Percentiles rank a stretch among this genome's conserved stretches.
These are phyloP conservation scores for Eucalyptus melliodora DNA, from an alignment of 345 rosid species.

Conservation along the genomic window DNA sequence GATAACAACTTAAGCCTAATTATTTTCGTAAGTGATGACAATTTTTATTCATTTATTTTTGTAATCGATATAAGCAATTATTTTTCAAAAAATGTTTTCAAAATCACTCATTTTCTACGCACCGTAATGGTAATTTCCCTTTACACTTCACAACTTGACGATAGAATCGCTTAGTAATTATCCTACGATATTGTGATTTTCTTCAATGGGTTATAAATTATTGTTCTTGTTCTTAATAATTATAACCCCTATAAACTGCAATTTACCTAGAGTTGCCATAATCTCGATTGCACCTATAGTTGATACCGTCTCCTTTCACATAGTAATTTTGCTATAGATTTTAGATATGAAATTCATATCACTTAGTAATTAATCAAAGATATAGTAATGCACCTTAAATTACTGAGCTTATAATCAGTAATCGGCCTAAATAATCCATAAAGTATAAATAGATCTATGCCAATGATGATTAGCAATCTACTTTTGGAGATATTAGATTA, in stretches of 20 bases:
- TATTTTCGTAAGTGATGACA: background rate
- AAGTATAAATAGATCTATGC: background rate
- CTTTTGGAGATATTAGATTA: background rate
- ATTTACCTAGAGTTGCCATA: background rate
- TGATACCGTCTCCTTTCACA: background rate
- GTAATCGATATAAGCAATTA: too few species aligned
- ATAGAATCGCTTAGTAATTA: background rate
- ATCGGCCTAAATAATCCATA: background rate
- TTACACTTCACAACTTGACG: background rate
- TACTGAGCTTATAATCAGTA: background rate
- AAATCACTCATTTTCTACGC: background rate
- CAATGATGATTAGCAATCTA: background rate
- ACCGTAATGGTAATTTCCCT: background rate
- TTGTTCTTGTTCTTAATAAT: background rate
- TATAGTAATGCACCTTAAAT: background rate
- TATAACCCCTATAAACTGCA: background rate
- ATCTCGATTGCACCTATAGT: background rate
- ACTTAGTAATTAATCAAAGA: background rate
- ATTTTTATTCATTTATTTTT: too few species aligned
- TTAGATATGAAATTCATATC: background rate
- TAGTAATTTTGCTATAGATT: background rate
- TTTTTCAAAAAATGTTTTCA: too few species aligned
- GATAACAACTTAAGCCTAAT: background rate
- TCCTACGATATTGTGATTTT: background rate
- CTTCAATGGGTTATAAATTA: background rate